Base-by-base conservation (phyloP, 31 red algal species). In the Endocladia muricata region DNA sequence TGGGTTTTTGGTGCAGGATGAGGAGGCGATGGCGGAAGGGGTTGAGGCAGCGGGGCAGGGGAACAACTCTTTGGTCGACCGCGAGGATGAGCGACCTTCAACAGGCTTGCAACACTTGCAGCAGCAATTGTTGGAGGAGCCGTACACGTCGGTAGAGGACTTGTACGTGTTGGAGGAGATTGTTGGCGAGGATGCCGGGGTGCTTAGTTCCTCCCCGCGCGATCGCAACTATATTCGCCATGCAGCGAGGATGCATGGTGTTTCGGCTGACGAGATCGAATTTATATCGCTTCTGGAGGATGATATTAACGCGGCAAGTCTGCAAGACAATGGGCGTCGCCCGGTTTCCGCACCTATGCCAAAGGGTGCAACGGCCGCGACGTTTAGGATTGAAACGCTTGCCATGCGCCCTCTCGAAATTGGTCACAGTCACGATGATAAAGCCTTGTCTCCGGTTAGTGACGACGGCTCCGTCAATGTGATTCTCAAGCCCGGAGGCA, bases 1-100 rank as follows among this genome's bases (percentile, higher is more conserved):
- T 61, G 83, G 83, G 17, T 88, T 88, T 62, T 62, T 88, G 5
- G 83, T 88, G 21, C 37, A 79, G 39, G 68, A 85, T 37, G 74
- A 55, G 22, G 57, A 33, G n/a, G 44, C 19, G 44, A 47, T 48
- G 19, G 33, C 76, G 4, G n/a, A 47, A 4, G 64, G 47, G 26
- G 19, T 23, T 3, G 62, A 37, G 9, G 65, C 23, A 4, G 32
- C 4, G 41, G 19, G 15, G 28, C 66, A 57, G 17, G 76, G 47
- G 11, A 43, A 29, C 55, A 31, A 67, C 64, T 26, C n/a, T 31
- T 32, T 39, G 23, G 30, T 23, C 60, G 7, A 38, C 4, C 15
- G 3, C 21, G 40, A 48, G 23, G 23, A 22, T 19, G 11, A 63
- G 55, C 71, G 19, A 8, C 6, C 5, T 7, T 44, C n/a, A 32